phyloP scores from a whole-genome alignment of 345 rosid species.

The Euphorbia tirucalli region DNA sequence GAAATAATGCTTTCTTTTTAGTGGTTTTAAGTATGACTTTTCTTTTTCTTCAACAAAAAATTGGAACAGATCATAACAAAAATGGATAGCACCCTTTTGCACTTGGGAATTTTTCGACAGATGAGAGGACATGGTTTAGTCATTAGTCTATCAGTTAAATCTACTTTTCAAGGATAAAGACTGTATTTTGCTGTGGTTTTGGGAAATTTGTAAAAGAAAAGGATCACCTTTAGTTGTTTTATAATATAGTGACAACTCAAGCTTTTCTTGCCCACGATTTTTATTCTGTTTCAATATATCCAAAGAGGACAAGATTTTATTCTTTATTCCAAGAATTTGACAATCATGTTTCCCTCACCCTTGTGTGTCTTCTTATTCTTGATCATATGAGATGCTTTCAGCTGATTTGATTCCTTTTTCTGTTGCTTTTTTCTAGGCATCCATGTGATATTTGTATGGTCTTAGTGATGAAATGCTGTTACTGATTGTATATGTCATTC shows the following conservation, averaged over 20 bases:
- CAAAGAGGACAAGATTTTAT: slow-evolving; percentile 1
- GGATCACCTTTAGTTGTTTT: neutral
- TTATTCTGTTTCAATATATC: neutral
- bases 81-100: neutral
- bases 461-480: slow-evolving; percentile 21
- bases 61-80: neutral
- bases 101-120: neutral
- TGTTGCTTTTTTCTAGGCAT: slow-evolving; percentile 16
- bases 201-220: neutral
- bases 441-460: slow-evolving; percentile 25
- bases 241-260: neutral
- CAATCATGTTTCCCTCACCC: neutral
- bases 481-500: neutral
- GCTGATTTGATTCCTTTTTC: slow-evolving; percentile 24
- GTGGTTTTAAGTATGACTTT: neutral
- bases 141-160: slow-evolving; percentile 20
- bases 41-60: neutral
- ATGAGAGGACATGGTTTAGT: neutral
- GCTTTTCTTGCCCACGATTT: neutral
- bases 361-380: slow-evolving; percentile 11
- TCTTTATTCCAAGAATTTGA: slow-evolving; percentile 4
- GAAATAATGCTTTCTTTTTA: no score
- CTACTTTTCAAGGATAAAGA: slow-evolving; percentile 18
- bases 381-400: slow-evolving; percentile 16
- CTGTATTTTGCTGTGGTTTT: slow-evolving; percentile 5